Percentiles rank a stretch among this genome's conserved stretches.
Evolutionary conservation across 2,329 filamentous ascomycete species (phyloP).

Genomic region (Hymenotorrendiella dingleyae): DNA sequence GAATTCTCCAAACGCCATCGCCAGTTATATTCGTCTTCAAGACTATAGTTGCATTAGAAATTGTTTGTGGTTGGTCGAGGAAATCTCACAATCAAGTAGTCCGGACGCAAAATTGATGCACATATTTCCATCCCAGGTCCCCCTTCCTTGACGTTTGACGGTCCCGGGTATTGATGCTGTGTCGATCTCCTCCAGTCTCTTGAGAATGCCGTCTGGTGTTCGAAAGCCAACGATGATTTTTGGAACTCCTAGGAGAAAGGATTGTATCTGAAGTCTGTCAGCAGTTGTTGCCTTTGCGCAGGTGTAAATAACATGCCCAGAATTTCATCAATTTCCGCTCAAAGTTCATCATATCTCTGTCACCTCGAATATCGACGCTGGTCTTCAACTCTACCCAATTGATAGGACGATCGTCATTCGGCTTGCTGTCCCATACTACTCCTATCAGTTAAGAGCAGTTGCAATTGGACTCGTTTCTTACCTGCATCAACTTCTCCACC

Average conservation of each 20-base stretch:
- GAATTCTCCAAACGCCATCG: constrained; percentile 75
- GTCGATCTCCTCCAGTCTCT: constrained; percentile 68
- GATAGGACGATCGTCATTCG: constrained; percentile 56
- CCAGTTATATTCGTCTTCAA: constrained; percentile 54
- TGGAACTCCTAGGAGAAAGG: constrained; percentile 86
- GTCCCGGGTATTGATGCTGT: constrained; percentile 73
- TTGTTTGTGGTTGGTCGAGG: background rate
- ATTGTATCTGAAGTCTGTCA: too few relatives aligned
- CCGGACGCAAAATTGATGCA: constrained; percentile 84
- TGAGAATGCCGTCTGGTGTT: constrained; percentile 64
- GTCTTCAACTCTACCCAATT: constrained; percentile 98
- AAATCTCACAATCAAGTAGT: constrained; percentile 67
- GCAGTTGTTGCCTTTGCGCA: too few relatives aligned
- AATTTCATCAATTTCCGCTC: constrained; percentile 90
- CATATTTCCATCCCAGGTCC: constrained; percentile 82
- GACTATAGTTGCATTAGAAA: constrained; percentile 41
- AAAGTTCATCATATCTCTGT: constrained; percentile 67
- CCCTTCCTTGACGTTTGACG: constrained; percentile 58
- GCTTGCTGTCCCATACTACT: constrained; percentile 78
- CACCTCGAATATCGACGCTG: constrained; percentile 61
- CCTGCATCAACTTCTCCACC: constrained; percentile 92
- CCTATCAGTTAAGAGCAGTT: too few relatives aligned
- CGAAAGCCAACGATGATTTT: constrained; percentile 90
- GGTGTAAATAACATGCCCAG: too few relatives aligned
- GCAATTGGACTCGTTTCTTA: constrained; percentile 38